A percentile compares a stretch with the other conserved stretches of the same genome.
Conservation (phyloP, 495 filamentous ascomycete genomes). For the Penicillium parvum region DNA sequence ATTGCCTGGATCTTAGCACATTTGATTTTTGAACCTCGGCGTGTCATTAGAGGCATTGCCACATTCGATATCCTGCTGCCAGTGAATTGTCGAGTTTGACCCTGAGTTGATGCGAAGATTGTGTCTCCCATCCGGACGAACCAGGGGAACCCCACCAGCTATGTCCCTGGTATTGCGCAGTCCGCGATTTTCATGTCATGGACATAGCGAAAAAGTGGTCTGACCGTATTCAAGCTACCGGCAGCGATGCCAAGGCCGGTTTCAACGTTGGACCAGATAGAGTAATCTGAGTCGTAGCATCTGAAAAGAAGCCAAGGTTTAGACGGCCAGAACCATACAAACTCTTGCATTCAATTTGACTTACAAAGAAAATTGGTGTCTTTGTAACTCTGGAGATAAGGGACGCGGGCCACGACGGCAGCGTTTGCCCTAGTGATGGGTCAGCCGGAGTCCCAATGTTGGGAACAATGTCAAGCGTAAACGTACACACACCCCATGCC, state of each 20-base stretch:
- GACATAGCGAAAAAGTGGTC: conserved; percentile 34
- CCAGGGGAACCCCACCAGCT: no score
- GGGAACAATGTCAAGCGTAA: neutral
- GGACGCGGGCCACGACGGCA: conserved; percentile 27
- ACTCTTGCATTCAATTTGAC: conserved; percentile 4
- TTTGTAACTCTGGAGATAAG: conserved; percentile 18
- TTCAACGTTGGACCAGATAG: conserved; percentile 33
- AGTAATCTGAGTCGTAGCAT: conserved; percentile 24
- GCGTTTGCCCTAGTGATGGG: conserved; percentile 18
- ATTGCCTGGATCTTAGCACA: no score
- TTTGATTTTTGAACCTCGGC: no score
- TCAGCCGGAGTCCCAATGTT: neutral
- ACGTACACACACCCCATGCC: conserved; percentile 28
- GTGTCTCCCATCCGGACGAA: no score
- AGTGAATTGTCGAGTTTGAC: no score
- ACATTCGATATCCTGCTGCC: no score
- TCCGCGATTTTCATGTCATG: no score
- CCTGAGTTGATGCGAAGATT: no score
- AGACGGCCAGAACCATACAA: neutral
- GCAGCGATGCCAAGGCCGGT: conserved; percentile 33
- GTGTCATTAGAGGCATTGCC: no score
- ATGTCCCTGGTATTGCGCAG: no score
- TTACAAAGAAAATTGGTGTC: conserved; percentile 28
- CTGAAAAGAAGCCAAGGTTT: conserved; percentile 3
- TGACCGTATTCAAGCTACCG: conserved; percentile 34